Evolutionary conservation across 305 asterid genomes (phyloP).

Genomic region (Fraxinus sp.): DNA sequence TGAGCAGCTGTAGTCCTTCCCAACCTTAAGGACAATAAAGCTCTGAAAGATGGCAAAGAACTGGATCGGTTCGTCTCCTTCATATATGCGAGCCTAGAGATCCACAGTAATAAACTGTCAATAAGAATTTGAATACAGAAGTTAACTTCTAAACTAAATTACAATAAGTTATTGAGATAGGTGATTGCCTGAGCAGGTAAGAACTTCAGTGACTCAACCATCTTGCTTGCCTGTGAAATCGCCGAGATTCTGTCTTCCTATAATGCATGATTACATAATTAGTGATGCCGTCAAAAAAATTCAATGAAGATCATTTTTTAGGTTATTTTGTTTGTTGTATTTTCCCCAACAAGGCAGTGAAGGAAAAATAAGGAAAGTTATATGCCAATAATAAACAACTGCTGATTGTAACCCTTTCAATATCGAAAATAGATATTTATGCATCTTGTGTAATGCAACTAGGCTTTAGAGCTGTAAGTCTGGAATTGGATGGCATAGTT

Average conservation of each 20-base stretch:
- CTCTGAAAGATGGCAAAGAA: conserved; percentile 70
- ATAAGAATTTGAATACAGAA: conserved; percentile 12
- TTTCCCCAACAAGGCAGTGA: background rate
- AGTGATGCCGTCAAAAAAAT: conserved; percentile 24
- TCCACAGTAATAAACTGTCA: conserved; percentile 20
- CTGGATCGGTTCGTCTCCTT: conserved; percentile 71
- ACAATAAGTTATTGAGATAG: conserved; percentile 22
- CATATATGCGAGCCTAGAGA: conserved; percentile 61
- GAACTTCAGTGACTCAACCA: conserved; percentile 84
- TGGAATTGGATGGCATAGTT: background rate
- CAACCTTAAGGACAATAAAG: conserved; percentile 70
- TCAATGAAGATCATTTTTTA: background rate
- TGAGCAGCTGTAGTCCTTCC: conserved; percentile 12
- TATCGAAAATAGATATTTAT: background rate
- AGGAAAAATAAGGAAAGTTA: background rate
- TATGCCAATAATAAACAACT: background rate
- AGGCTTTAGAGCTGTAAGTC: background rate
- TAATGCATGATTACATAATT: conserved; percentile 27
- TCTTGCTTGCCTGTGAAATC: conserved; percentile 82
- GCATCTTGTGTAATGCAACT: background rate
- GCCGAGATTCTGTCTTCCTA: conserved; percentile 85
- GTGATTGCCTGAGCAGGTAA: conserved; percentile 75
- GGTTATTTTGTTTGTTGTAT: background rate
- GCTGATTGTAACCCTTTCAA: background rate
- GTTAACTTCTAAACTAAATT: conserved; percentile 19